Percentiles rank a stretch among this genome's conserved stretches.
These are phyloP conservation scores for Dendrobium nobile DNA, from an alignment of 106 monocot species.

Conservation along the genomic window DNA sequence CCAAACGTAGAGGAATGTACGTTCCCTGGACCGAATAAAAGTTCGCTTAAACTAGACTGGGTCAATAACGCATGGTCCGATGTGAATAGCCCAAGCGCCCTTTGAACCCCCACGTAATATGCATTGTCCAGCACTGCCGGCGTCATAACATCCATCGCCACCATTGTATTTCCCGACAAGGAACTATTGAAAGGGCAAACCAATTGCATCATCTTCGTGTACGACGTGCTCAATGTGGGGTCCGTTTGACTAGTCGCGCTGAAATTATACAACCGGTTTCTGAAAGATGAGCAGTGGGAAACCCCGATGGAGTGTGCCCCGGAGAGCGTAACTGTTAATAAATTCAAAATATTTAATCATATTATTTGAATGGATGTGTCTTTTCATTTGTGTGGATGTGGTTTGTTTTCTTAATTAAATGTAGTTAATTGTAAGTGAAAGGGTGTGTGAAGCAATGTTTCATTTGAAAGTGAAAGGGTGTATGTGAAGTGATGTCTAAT, in stretches of 20 bases:
- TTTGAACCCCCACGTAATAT: slow-evolving; percentile 20
- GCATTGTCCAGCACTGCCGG: slow-evolving; percentile 10
- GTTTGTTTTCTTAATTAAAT: no score
- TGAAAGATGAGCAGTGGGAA: slow-evolving; percentile 41
- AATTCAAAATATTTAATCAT: no score
- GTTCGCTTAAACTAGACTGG: neutral
- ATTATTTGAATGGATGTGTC: no score
- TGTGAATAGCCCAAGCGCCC: slow-evolving; percentile 8
- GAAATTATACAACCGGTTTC: slow-evolving; percentile 32
- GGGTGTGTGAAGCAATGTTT: no score
- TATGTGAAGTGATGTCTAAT: no score
- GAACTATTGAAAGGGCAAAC: neutral
- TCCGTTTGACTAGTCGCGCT: slow-evolving; percentile 4
- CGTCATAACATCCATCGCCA: neutral
- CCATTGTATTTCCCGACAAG: neutral
- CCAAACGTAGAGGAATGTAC: no score
- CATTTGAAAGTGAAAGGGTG: no score
- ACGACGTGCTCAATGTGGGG: slow-evolving; percentile 9
- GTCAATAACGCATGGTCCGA: slow-evolving; percentile 35
- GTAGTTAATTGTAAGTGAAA: no score
- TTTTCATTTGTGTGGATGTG: no score
- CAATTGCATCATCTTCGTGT: slow-evolving; percentile 5
- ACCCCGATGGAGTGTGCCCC: slow-evolving; percentile 44
- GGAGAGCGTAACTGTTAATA: no score
- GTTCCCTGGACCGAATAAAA: no score